Base-by-base conservation (phyloP, 805 yeast species). In the Ogataea corticis region DNA sequence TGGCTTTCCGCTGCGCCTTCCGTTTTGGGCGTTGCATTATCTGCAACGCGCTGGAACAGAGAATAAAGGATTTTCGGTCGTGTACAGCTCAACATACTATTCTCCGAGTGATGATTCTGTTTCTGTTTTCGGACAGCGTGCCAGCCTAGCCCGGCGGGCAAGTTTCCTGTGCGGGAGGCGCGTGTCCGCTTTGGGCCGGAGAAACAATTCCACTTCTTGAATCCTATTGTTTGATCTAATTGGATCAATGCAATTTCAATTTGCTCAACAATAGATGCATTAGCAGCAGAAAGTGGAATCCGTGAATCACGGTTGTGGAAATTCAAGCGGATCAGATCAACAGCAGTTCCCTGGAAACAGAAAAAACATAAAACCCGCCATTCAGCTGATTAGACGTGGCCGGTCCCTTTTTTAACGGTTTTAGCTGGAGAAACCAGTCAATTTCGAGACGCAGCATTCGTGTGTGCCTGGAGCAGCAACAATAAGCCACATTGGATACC, bases 341-440 rank as follows among this genome's bases (percentile, higher is more conserved):
- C 38, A 41, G 43, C 40, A 41, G 41, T 46, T 46, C 50, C 54
- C 52, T 46, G 42, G 48, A 51, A 44, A 46, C 42, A 48, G 55
- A 43, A 51, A 51, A 44, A 43, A 41, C 50, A 42, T 44, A 48
- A 50, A 48, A 45, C 55, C 49, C 50, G 55, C 55, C 55, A 49
- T 45, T 38, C 37, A 47, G 42, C 36, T 17, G 16, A 38, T 21
- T 21, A 21, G 25, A 21, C 25, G 25, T 21, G 25, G 25, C 25
- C 5, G 25, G 25, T 21, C 7, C 25, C 25, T 21, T 21, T 9
- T 21, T 21, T 21, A 21, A 21, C 25, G 25, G 25, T 21, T 21
- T 21, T 6, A 21, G 25, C 7, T 21, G 25, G 25, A 17, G 4
- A 30, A 38, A 19, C 25, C 41, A 30, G 11, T 23, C 38, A 23